phyloP scores from a whole-genome alignment of 2,329 filamentous ascomycete species.

The Paecilomyces variotii region DNA sequence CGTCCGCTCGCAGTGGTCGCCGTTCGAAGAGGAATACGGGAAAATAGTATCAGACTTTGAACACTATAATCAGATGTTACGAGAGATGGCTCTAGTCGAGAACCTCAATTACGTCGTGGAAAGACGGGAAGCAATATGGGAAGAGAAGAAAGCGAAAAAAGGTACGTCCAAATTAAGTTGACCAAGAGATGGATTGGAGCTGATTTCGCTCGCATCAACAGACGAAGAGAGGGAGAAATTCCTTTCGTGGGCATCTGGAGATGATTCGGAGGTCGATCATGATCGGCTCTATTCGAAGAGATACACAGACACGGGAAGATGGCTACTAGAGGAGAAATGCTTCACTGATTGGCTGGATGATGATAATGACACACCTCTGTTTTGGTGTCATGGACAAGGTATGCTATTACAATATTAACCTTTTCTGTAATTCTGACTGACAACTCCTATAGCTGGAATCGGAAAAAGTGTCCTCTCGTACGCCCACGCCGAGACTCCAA shows the following conservation, averaged over 20 bases:
- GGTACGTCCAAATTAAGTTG: neutral
- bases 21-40: slow-evolving; percentile 7
- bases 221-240: slow-evolving; percentile 1
- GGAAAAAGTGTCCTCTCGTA: slow-evolving; percentile 7
- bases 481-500: too few species aligned
- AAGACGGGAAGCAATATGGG: neutral
- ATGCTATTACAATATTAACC: neutral
- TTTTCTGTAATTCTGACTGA: neutral
- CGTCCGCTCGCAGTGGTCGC: slow-evolving; percentile 4
- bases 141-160: neutral
- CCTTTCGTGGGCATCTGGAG: slow-evolving; percentile 3
- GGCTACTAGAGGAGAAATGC: neutral
- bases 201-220: neutral
- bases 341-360: slow-evolving; percentile 1
- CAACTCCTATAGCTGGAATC: slow-evolving; percentile 2
- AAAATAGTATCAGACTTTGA: slow-evolving; percentile 3
- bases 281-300: neutral
- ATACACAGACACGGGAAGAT: slow-evolving; percentile 1
- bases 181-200: neutral
- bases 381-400: slow-evolving; percentile 6
- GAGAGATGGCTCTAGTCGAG: neutral
- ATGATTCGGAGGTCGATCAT: slow-evolving; percentile 3
- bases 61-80: slow-evolving; percentile 2
- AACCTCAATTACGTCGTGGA: slow-evolving; percentile 3
- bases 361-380: neutral